Evolutionary conservation across 2,329 filamentous ascomycete genomes (phyloP).

Genomic region (Trichoderma simmonsii): DNA sequence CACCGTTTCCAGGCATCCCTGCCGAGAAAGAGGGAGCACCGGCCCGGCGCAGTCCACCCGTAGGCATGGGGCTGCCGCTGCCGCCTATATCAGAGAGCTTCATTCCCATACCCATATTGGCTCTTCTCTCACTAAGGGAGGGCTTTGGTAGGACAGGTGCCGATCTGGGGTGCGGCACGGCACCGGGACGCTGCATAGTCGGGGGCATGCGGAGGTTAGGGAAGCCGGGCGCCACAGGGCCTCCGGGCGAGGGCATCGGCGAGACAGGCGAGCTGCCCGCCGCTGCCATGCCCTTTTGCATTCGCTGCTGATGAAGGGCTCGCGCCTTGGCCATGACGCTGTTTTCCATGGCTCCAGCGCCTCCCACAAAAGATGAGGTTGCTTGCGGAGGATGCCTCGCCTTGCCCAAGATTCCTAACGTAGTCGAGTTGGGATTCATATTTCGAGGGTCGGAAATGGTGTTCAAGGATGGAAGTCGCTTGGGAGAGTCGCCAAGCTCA

Average conservation of each 20-base stretch:
- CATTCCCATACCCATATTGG: constrained; percentile 47
- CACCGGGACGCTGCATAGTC: constrained; percentile 44
- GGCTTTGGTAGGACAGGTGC: constrained; percentile 51
- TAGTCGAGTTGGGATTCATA: constrained; percentile 82
- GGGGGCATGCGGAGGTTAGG: constrained; percentile 43
- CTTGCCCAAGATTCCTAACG: constrained; percentile 70
- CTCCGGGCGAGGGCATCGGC: constrained; percentile 32
- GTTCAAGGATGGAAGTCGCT: constrained; percentile 57
- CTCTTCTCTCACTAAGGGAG: constrained; percentile 65
- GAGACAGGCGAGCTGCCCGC: constrained; percentile 29
- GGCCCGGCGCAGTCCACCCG: constrained; percentile 28
- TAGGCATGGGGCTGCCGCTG: constrained; percentile 23
- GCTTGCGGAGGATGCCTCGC: constrained; percentile 52
- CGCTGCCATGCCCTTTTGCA: constrained; percentile 42
- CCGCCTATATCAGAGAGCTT: constrained; percentile 54
- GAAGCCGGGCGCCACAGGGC: constrained; percentile 42
- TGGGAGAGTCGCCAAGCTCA: constrained; percentile 37
- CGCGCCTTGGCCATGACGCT: constrained; percentile 48
- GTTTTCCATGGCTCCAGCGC: constrained; percentile 35
- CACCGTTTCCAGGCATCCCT: constrained; percentile 35
- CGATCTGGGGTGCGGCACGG: constrained; percentile 50
- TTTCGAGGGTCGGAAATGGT: constrained; percentile 57
- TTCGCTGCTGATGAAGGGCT: constrained; percentile 45
- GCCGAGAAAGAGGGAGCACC: constrained; percentile 43
- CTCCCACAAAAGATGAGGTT: constrained; percentile 35